Percentiles rank a stretch among this genome's conserved stretches.
Conservation (phyloP, 1,284 basidiomycete species). For the Anthracocystis setariae region DNA sequence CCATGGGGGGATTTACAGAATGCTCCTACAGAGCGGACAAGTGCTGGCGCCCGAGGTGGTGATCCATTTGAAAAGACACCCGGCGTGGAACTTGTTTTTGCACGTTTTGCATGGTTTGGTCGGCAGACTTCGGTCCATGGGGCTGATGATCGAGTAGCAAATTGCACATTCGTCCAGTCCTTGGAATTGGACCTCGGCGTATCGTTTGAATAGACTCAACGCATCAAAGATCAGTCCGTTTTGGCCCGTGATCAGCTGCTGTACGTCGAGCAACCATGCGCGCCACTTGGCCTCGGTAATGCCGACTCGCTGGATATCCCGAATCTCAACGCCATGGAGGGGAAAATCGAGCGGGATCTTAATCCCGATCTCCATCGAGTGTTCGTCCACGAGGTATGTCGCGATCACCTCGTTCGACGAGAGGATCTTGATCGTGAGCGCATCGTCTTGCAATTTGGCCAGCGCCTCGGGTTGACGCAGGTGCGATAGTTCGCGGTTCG, state of each 20-base stretch:
- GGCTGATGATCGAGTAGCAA: constrained; percentile 83
- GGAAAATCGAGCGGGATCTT: constrained; percentile 92
- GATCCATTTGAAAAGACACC: constrained; percentile 78
- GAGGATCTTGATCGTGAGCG: constrained; percentile 76
- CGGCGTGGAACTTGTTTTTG: constrained; percentile 88
- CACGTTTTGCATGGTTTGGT: constrained; percentile 91
- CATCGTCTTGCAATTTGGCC: constrained; percentile 80
- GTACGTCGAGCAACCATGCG: constrained; percentile 91
- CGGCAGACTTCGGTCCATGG: constrained; percentile 87
- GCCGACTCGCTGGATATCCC: constrained; percentile 80
- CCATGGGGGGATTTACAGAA: constrained; percentile 67
- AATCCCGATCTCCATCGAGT: constrained; percentile 88
- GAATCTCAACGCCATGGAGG: constrained; percentile 85
- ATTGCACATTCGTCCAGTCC: constrained; percentile 67
- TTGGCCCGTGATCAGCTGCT: constrained; percentile 84
- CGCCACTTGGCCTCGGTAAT: constrained; percentile 91
- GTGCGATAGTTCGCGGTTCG: constrained; percentile 81
- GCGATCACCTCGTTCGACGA: constrained; percentile 73
- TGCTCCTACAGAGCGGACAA: constrained; percentile 84
- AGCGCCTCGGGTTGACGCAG: constrained; percentile 76
- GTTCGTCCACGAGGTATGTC: constrained; percentile 88
- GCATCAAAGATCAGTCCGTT: constrained; percentile 93
- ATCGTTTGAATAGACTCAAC: constrained; percentile 92
- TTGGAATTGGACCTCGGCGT: constrained; percentile 74
- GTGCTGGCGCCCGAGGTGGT: constrained; percentile 83